Base-by-base conservation (phyloP, 805 yeast species). In the Wickerhamomyces subpelliculosus region DNA sequence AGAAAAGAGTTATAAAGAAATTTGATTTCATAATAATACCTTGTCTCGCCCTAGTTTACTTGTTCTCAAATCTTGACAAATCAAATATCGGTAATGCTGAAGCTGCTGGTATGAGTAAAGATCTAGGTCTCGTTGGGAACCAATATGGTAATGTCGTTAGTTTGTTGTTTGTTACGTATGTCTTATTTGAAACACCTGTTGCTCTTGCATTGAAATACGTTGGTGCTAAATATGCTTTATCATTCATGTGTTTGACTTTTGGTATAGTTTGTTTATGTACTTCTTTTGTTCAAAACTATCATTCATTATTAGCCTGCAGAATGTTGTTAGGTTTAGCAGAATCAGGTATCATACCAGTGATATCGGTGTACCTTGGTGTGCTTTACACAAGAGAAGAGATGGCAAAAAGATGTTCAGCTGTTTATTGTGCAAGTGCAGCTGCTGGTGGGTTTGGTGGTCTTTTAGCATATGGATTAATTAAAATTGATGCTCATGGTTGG, bases 71-170 rank as follows among this genome's bases (percentile, higher is more conserved):
- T 34, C 55, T 76, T 39, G 82, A 76, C 54, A 65, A 73, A 42
- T 70, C 78, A 12, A 75, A 75, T 49, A 72, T 76, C 38, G 80
- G 81, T 46, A 76, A 76, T 49, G 81, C 81, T 9, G 65, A 65
- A 30, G 63, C 72, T 3, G 80, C 77, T 12, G 81, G 82, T 4
- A 45, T 75, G 43, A 54, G 62, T 0, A 58, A 59, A 21, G 70
- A 64, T 38, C 40, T 73, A 16, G 58, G 61, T 8, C 50, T 73
- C 20, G 47, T 55, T 1, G 62, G 61, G 1, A 55, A 51, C 18
- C 67, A 72, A 44, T 72, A 61, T 46, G 65, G 69, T 19, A 62
- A 61, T 27, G 66, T 64, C 22, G 70, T 69, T 5, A 64, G 75
- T 8, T 61, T 74, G 1, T 60, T 72, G 26, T 74, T 60, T 43